These are phyloP conservation scores for Plantago rigida DNA, from an alignment of 305 asterid genomes.

Conservation along the genomic window DNA sequence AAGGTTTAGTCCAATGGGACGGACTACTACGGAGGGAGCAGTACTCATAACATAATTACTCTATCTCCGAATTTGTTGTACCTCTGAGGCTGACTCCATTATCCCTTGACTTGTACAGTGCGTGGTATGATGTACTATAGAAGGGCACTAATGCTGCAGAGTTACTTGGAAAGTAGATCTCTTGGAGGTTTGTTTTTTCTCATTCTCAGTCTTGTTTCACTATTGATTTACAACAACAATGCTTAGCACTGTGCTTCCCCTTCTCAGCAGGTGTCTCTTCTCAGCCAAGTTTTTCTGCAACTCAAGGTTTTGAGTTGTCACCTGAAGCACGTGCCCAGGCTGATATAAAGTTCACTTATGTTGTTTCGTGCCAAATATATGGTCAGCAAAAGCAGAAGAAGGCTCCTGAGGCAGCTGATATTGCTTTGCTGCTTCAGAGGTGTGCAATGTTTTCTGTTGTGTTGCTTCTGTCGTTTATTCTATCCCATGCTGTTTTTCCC, in stretches of 20 bases:
- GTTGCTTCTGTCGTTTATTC: slow-evolving; percentile 3
- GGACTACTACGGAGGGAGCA: too few species aligned
- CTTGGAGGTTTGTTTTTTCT: slow-evolving; percentile 54
- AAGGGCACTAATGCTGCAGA: slow-evolving; percentile 94
- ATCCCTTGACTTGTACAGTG: slow-evolving; percentile 42
- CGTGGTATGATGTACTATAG: slow-evolving; percentile 99
- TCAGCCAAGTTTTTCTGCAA: slow-evolving; percentile 40
- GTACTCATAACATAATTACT: too few species aligned
- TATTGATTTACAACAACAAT: slow-evolving; percentile 17
- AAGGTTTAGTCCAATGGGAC: too few species aligned
- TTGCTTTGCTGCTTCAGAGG: slow-evolving; percentile 86
- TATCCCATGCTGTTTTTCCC: background rate
- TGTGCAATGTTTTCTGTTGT: slow-evolving; percentile 22
- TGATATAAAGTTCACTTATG: slow-evolving; percentile 89
- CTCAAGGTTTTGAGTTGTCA: slow-evolving; percentile 75
- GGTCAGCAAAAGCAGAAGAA: slow-evolving; percentile 96
- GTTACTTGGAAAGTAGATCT: slow-evolving; percentile 74
- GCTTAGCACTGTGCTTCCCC: slow-evolving; percentile 23
- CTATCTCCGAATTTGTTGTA: too few species aligned
- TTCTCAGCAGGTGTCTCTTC: slow-evolving; percentile 47
- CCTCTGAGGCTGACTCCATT: slow-evolving; percentile 11
- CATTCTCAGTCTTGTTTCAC: slow-evolving; percentile 7
- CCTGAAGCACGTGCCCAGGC: slow-evolving; percentile 95
- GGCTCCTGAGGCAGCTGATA: slow-evolving; percentile 93
- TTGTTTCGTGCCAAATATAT: slow-evolving; percentile 93